phyloP scores from a whole-genome alignment of 495 filamentous ascomycete species.

The Pseudoneurospora amorphoporcata region DNA sequence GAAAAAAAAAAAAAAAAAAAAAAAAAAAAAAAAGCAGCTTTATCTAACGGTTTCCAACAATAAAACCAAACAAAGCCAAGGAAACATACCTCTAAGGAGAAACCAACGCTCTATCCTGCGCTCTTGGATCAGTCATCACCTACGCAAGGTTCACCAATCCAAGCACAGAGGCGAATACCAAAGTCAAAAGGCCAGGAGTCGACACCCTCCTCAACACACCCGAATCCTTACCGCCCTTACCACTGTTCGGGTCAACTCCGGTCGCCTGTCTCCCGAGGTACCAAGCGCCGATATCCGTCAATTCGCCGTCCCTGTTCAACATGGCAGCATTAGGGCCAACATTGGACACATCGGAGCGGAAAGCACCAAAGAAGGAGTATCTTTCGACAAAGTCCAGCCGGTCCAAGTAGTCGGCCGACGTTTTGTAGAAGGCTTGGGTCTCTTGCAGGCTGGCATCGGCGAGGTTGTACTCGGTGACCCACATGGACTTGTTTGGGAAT shows the following conservation, averaged over 20 bases:
- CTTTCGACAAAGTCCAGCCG: constrained; percentile 46
- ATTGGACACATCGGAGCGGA: constrained; percentile 54
- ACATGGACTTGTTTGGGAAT: constrained; percentile 51
- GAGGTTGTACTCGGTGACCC: constrained; percentile 64
- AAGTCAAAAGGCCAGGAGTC: background rate
- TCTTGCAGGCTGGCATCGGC: constrained; percentile 37
- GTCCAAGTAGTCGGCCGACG: constrained; percentile 52
- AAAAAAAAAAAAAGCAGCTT: background rate
- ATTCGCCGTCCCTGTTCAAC: constrained; percentile 46
- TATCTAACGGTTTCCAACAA: background rate
- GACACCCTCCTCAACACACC: background rate
- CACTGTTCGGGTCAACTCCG: constrained; percentile 26
- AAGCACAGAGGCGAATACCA: background rate
- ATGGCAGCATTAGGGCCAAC: constrained; percentile 60
- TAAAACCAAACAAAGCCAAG: background rate
- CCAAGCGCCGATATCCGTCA: constrained; percentile 68
- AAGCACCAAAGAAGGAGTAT: constrained; percentile 67
- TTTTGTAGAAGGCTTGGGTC: constrained; percentile 57
- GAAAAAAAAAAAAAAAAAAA: background rate
- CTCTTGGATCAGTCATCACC: background rate
- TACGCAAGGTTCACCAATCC: background rate
- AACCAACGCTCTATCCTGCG: background rate
- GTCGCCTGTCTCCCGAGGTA: constrained; percentile 51
- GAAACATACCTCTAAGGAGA: background rate
- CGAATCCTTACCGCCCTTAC: constrained; percentile 1